Percentiles rank a stretch among this genome's conserved stretches.
Evolutionary conservation across 1,284 basidiomycete genomes (phyloP).

Genomic region (Ustilago loliicola): DNA sequence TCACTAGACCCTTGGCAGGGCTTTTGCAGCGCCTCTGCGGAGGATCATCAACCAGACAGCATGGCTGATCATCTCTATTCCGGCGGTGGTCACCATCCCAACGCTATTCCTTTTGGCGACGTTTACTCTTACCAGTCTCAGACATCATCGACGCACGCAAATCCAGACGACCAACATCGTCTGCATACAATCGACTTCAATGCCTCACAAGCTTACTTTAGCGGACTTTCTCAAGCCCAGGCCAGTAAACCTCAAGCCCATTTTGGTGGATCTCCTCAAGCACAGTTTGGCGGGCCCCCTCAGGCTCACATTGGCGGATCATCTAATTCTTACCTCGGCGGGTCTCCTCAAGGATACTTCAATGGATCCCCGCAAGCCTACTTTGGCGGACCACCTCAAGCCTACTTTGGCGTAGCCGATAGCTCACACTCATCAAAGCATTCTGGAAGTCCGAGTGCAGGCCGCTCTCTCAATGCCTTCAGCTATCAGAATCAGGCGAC

Average conservation of each 20-base stretch:
- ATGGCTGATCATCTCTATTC: neutral
- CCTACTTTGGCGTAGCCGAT: neutral
- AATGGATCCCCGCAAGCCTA: slow-evolving; percentile 3
- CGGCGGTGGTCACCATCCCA: neutral
- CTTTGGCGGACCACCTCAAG: neutral
- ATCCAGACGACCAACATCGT: neutral
- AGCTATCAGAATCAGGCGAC: neutral
- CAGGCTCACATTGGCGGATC: neutral
- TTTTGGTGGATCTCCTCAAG: neutral
- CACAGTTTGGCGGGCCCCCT: neutral
- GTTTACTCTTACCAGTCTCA: slow-evolving; percentile 7
- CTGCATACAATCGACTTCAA: slow-evolving; percentile 29
- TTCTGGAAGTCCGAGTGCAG: neutral
- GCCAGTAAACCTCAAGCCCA: neutral
- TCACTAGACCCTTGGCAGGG: neutral
- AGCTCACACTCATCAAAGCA: neutral
- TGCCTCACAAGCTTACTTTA: slow-evolving; percentile 7
- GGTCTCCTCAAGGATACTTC: neutral
- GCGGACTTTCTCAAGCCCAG: neutral
- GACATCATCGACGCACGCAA: neutral
- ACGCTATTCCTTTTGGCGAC: neutral
- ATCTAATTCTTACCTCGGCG: neutral
- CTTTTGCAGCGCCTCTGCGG: neutral
- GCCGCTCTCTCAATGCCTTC: neutral
- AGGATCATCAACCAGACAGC: slow-evolving; percentile 2